phyloP scores from a whole-genome alignment of 129 eudicot species.

The Kitagawia praeruptora region DNA sequence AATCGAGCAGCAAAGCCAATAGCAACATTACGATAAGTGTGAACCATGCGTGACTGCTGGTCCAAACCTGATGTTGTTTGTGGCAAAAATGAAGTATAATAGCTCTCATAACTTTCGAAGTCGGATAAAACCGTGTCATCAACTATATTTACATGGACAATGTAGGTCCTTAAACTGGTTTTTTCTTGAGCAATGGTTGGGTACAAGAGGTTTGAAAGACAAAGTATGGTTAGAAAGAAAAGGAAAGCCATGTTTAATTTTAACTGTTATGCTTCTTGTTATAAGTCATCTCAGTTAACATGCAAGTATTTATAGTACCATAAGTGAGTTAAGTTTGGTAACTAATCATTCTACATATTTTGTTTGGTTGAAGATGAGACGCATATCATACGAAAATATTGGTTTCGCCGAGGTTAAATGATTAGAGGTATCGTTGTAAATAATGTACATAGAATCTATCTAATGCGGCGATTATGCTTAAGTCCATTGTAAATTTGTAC shows the following conservation, averaged over 20 bases:
- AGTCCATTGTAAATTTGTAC: not conserved
- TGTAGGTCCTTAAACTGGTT: slow-evolving; percentile 25
- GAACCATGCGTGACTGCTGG: slow-evolving; percentile 15
- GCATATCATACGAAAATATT: not conserved
- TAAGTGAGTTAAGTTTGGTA: not conserved
- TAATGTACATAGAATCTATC: not conserved
- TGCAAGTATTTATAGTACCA: not conserved
- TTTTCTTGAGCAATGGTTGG: not conserved
- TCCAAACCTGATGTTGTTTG: not conserved
- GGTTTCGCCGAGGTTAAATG: not conserved
- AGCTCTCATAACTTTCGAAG: slow-evolving; percentile 2
- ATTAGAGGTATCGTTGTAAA: not conserved
- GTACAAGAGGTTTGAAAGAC: not conserved
- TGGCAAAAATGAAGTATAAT: slow-evolving; percentile 34
- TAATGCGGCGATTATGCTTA: not conserved
- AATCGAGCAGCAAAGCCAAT: slow-evolving; percentile 45
- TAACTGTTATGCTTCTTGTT: not conserved
- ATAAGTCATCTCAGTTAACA: not conserved
- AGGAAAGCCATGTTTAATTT: not conserved
- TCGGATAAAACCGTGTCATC: not conserved
- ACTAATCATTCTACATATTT: not conserved
- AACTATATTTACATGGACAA: slow-evolving; percentile 24
- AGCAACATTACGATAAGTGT: slow-evolving; percentile 26
- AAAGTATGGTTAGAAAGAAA: not conserved
- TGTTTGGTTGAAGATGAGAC: not conserved